Evolutionary conservation across 495 filamentous ascomycete species (phyloP), one percentile per base, ranked within the genome.

Genomic region (Penicillium daleae): DNA sequence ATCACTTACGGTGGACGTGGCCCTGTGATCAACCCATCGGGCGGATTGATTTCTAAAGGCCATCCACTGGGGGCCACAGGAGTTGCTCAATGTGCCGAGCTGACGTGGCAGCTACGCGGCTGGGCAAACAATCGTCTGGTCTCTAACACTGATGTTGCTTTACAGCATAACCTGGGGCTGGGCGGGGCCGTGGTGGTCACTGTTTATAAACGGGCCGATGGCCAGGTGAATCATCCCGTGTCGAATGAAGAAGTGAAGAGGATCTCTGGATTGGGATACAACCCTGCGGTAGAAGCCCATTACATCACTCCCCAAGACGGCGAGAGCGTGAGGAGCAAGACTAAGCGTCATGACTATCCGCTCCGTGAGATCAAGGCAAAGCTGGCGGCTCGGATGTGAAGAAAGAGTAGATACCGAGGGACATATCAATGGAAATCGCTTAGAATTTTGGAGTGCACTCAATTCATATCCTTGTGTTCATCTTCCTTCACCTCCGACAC

Each of bases 51-150:
- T 62, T 92, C 89, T 42, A 97, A 98, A 74, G 94, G 94, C 21
- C 94, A 98, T 71, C 93, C 93, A 3, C 84, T 97, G 6, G 94
- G 94, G 3, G 94, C 94, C 0, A 94, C 90, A 2, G 94, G 94
- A 19, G 77, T 98, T 24, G 94, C 94, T 17, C 94, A 98, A 76
- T 97, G 93, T 69, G 92, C 93, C 2, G 94, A 97, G 77, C 76
- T 97, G 26, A 90, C 94, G 12, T 98, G 94, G 93, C 94, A 98
- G 64, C 80, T 98, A 64, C 80, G 94, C 37, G 94, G 93, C 2
- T 97, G 94, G 93, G 94, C 92, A 5, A 96, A 92, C 67, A 97
- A 97, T 73, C 82, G 94, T 10, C 76, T 85, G 6, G 88, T 92
- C 8, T 74, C 82, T 17, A 82, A 84, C 6, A 90, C 91, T 0